A percentile compares a stretch with the other conserved stretches of the same genome.
Conservation (phyloP, 2,329 filamentous ascomycete genomes). For the Talaromyces sp. region DNA sequence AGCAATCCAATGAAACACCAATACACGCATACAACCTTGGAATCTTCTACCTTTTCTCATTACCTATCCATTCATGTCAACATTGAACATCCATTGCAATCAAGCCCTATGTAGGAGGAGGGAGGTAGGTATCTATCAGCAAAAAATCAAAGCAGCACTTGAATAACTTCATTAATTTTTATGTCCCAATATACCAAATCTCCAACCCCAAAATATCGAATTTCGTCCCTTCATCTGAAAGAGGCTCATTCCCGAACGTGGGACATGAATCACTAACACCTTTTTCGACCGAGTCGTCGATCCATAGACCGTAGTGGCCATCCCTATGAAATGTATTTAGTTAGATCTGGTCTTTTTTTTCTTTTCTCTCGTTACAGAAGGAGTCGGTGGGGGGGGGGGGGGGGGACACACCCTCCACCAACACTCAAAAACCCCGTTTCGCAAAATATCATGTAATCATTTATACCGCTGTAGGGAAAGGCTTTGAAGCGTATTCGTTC, state of each 20-base stretch:
- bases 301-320: conserved; percentile 88
- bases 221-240: conserved; percentile 88
- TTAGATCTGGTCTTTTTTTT: conserved; percentile 6
- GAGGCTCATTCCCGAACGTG: conserved; percentile 89
- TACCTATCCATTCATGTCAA: too few species aligned
- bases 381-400: too few species aligned
- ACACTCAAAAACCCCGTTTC: conserved; percentile 79
- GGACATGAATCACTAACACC: conserved; percentile 79
- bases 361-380: too few species aligned
- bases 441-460: conserved; percentile 95
- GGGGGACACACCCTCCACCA: conserved; percentile 60
- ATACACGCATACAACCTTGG: background rate
- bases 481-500: conserved; percentile 91
- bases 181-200: conserved; percentile 77
- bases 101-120: background rate
- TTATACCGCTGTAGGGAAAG: conserved; percentile 91
- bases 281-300: conserved; percentile 77
- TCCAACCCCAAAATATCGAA: conserved; percentile 90
- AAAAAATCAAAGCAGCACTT: background rate
- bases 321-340: conserved; percentile 44
- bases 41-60: background rate
- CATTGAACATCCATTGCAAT: background rate
- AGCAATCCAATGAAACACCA: conserved; percentile 5
- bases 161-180: conserved; percentile 1
- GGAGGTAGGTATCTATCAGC: background rate